These are phyloP conservation scores for Eucalyptus sp. DNA, from an alignment of 345 rosid species.

Conservation along the genomic window DNA sequence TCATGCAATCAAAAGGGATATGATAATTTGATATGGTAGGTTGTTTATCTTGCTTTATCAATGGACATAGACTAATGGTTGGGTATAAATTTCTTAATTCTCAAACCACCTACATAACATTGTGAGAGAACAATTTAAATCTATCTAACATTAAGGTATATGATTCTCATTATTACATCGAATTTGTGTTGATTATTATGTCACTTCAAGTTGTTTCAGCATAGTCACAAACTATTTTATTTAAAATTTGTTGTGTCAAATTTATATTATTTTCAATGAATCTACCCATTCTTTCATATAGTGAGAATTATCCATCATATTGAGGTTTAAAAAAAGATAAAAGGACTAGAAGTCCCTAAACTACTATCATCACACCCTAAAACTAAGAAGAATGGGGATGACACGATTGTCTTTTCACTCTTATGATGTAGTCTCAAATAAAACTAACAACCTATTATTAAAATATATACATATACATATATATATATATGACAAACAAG, in stretches of 20 bases:
- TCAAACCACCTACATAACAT: neutral
- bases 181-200: neutral
- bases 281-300: too few relatives aligned
- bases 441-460: too few relatives aligned
- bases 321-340: too few relatives aligned
- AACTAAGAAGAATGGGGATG: neutral
- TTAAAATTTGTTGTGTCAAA: too few relatives aligned
- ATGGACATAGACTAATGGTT: neutral
- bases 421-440: neutral
- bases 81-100: neutral
- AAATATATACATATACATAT: too few relatives aligned
- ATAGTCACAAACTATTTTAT: neutral
- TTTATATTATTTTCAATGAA: neutral
- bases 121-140: neutral
- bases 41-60: neutral
- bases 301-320: neutral
- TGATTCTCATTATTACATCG: neutral
- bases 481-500: too few relatives aligned
- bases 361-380: neutral
- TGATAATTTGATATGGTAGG: too few relatives aligned
- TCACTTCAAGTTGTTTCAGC: neutral
- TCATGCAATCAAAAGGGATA: too few relatives aligned
- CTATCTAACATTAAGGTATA: neutral
- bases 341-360: neutral
- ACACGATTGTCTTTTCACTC: fast-evolving